Evolutionary conservation across 2,329 filamentous ascomycete species (phyloP).

Genomic region (Thyridium curvatum): DNA sequence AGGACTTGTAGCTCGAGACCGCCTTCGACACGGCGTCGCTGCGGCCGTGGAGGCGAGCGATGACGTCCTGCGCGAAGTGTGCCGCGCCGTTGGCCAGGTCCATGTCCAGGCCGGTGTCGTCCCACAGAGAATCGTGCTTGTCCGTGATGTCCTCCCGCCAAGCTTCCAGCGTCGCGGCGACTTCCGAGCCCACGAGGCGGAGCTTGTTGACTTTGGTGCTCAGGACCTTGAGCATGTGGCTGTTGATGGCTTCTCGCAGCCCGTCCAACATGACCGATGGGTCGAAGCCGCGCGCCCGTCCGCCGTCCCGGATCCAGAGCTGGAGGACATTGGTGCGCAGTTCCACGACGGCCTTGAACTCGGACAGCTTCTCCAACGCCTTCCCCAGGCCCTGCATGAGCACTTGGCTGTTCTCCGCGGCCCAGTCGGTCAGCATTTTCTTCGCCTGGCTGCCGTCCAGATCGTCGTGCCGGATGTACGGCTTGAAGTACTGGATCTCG

Average conservation of each 20-base stretch:
- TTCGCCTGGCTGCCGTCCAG: constrained; percentile 53
- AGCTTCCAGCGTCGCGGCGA: constrained; percentile 52
- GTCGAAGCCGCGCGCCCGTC: constrained; percentile 59
- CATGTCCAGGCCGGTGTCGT: constrained; percentile 52
- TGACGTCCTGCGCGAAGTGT: constrained; percentile 62
- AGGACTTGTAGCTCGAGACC: constrained; percentile 60
- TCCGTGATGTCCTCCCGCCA: constrained; percentile 53
- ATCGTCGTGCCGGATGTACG: constrained; percentile 80
- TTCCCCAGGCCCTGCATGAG: constrained; percentile 57
- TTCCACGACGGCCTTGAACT: constrained; percentile 64
- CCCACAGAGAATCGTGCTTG: constrained; percentile 59
- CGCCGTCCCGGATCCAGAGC: constrained; percentile 67
- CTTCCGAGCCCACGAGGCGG: constrained; percentile 56
- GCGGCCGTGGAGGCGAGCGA: constrained; percentile 65
- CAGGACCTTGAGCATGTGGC: constrained; percentile 57
- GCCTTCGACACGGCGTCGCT: constrained; percentile 59
- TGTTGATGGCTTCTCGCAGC: constrained; percentile 63
- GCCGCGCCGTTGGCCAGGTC: constrained; percentile 61
- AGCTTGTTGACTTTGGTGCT: constrained; percentile 59
- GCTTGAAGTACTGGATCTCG: constrained; percentile 78
- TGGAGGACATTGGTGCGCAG: constrained; percentile 65
- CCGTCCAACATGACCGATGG: constrained; percentile 61
- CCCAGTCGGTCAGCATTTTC: constrained; percentile 59
- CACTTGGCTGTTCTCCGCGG: constrained; percentile 49
- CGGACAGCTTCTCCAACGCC: constrained; percentile 51